A percentile compares a stretch with the other conserved stretches of the same genome.
phyloP scores from a whole-genome alignment of 306 rosid genomes.

The Acacia confusa region DNA sequence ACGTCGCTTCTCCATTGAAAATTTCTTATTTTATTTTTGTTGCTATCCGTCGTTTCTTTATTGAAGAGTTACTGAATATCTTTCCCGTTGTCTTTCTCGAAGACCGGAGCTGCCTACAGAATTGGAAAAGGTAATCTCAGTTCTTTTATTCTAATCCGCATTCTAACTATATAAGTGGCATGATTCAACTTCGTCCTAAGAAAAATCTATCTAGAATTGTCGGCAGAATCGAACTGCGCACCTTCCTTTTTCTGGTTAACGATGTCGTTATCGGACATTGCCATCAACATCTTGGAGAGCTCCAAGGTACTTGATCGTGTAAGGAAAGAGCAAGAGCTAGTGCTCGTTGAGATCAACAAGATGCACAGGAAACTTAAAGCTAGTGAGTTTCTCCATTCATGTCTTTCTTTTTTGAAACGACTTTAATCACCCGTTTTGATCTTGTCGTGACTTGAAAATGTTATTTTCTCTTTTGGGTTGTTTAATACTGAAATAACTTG shows the following conservation, averaged over 20 bases:
- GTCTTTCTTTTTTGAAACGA: neutral
- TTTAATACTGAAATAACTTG: neutral
- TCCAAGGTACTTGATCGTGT: slow-evolving; percentile 88
- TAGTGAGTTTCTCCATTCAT: slow-evolving; percentile 40
- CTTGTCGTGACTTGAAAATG: neutral
- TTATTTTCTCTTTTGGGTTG: neutral
- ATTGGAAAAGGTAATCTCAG: neutral
- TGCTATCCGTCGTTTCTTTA: neutral
- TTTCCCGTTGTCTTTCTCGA: neutral
- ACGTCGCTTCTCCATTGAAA: neutral
- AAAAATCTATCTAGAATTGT: neutral
- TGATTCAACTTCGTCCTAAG: neutral
- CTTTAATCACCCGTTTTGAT: neutral
- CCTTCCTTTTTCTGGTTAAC: slow-evolving; percentile 14
- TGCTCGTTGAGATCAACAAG: slow-evolving; percentile 77
- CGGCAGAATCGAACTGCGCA: slow-evolving; percentile 6
- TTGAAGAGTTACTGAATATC: neutral
- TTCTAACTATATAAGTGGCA: neutral
- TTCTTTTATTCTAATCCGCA: neutral
- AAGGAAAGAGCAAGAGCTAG: slow-evolving; percentile 74
- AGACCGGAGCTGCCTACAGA: neutral
- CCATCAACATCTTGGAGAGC: slow-evolving; percentile 55
- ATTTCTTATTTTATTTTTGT: neutral
- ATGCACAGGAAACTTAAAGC: slow-evolving; percentile 86
- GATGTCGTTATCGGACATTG: slow-evolving; percentile 80